Evolutionary conservation across 2,329 filamentous ascomycete genomes (phyloP).

Genomic region (Ascochyta rabiei): DNA sequence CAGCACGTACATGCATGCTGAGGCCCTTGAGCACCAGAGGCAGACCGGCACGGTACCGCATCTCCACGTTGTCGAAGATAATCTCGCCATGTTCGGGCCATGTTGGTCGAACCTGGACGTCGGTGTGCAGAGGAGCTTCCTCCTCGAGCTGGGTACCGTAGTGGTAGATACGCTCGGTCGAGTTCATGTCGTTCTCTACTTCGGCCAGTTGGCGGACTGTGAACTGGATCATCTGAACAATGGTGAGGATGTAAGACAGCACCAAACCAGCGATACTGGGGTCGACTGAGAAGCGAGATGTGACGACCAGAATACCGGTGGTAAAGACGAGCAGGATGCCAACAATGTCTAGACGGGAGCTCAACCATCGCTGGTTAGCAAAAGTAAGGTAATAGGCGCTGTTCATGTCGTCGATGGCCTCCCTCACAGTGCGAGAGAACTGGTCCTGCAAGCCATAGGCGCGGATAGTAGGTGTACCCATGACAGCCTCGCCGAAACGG

Average conservation of each 20-base stretch:
- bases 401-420: conserved; percentile 88
- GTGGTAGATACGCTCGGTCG: conserved; percentile 88
- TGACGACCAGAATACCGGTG: conserved; percentile 88
- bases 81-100: conserved; percentile 88
- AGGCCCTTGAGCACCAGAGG: conserved; percentile 58
- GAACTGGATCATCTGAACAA: conserved; percentile 96
- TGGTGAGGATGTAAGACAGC: conserved; percentile 88
- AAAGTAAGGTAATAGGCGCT: conserved; percentile 94
- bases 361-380: conserved; percentile 93
- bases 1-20: conserved; percentile 71
- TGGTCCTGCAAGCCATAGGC: conserved; percentile 83
- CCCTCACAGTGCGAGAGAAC: conserved; percentile 73
- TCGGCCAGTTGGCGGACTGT: conserved; percentile 92
- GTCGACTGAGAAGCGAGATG: conserved; percentile 81
- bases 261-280: conserved; percentile 88
- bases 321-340: conserved; percentile 85
- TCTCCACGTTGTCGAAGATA: conserved; percentile 57
- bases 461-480: conserved; percentile 81
- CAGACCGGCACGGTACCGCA: conserved; percentile 58
- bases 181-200: conserved; percentile 98
- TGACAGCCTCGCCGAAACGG: conserved; percentile 87
- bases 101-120: conserved; percentile 66
- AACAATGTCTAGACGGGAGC: conserved; percentile 81
- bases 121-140: conserved; percentile 81
- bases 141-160: conserved; percentile 88